Evolutionary conservation across 257 asterid genomes (phyloP).

Genomic region (Lycium barbarum): DNA sequence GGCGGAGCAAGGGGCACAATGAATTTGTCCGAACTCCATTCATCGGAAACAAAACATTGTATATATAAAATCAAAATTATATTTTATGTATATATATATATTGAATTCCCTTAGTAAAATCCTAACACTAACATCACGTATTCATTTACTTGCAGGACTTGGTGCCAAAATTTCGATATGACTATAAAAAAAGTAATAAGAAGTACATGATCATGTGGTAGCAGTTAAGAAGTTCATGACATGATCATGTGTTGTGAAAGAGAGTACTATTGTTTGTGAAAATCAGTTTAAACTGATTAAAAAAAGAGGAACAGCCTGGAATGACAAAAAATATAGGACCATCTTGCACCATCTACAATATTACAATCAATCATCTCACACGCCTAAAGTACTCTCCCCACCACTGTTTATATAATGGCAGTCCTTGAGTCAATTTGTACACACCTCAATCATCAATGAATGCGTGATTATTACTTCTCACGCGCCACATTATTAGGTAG

Average conservation of each 20-base stretch:
- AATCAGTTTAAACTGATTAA: neutral
- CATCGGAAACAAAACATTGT: too few species aligned
- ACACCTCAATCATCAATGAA: too few species aligned
- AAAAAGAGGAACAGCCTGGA: constrained; percentile 13
- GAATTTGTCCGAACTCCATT: too few species aligned
- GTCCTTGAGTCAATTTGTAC: neutral
- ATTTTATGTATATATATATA: too few species aligned
- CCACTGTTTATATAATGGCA: neutral
- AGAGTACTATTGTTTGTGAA: neutral
- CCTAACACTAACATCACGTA: too few species aligned
- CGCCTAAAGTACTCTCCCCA: neutral
- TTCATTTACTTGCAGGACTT: too few species aligned
- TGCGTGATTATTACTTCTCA: too few species aligned
- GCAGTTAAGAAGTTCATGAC: neutral
- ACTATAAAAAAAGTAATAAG: neutral
- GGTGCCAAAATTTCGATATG: too few species aligned
- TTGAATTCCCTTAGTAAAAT: too few species aligned
- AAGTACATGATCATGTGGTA: constrained; percentile 26
- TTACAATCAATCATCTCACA: constrained; percentile 7
- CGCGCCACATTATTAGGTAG: too few species aligned
- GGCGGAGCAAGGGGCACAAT: neutral
- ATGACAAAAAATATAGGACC: constrained; percentile 15
- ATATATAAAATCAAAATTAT: too few species aligned
- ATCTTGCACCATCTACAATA: neutral
- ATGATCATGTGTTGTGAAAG: constrained; percentile 28